A percentile compares a stretch with the other conserved stretches of the same genome.
Evolutionary conservation across 768 basidiomycete genomes (phyloP).

Genomic region (Mycena vulgaris): DNA sequence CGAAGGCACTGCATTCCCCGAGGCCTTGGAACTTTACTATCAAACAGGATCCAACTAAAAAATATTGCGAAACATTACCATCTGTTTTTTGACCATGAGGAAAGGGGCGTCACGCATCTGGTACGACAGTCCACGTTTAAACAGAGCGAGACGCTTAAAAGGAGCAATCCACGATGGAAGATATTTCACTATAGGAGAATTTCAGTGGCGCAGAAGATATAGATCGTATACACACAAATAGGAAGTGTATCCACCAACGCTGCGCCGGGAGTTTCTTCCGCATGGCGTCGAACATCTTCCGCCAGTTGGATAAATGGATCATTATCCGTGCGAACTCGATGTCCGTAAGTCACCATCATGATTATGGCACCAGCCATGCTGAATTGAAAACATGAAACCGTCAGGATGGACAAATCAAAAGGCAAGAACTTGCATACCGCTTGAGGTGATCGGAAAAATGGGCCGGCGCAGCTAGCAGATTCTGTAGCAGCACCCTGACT

Average conservation of each 20-base stretch:
- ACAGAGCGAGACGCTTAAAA: conserved; percentile 9
- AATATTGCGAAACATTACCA: neutral
- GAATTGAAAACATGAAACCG: neutral
- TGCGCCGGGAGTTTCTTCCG: conserved; percentile 20
- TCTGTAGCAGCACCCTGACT: conserved; percentile 14
- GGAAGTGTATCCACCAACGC: conserved; percentile 16
- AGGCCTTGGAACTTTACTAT: neutral
- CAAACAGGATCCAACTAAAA: neutral
- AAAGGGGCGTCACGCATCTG: conserved; percentile 20
- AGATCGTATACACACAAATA: neutral
- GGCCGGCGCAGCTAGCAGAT: neutral
- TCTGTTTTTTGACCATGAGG: conserved; percentile 8
- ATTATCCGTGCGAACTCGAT: conserved; percentile 9
- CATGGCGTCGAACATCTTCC: conserved; percentile 10
- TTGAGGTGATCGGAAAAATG: conserved; percentile 23
- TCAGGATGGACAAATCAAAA: neutral
- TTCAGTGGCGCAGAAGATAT: neutral
- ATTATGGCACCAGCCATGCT: conserved; percentile 24
- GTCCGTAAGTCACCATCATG: conserved; percentile 24
- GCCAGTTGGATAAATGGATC: conserved; percentile 16
- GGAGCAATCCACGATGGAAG: conserved; percentile 18
- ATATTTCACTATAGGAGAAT: conserved; percentile 17
- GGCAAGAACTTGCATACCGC: conserved; percentile 2
- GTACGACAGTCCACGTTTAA: conserved; percentile 6
- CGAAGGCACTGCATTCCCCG: conserved; percentile 15